Percentiles rank a stretch among this genome's conserved stretches.
phyloP scores from a whole-genome alignment of 176 grass and related monocot genomes.

The Dactylis glomerata region DNA sequence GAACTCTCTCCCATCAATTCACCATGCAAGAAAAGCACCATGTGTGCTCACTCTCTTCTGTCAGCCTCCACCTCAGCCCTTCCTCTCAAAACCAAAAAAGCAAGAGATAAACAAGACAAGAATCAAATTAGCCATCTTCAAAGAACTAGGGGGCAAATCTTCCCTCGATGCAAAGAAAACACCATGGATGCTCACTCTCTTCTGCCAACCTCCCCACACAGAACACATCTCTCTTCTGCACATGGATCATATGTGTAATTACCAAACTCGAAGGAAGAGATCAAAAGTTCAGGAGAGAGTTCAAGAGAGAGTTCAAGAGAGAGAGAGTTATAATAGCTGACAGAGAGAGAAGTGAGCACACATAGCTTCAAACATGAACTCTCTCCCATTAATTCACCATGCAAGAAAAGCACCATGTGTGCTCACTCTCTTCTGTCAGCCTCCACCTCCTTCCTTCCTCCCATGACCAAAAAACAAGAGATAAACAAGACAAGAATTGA shows the following conservation, averaged over 20 bases:
- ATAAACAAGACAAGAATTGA: background rate
- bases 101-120: background rate
- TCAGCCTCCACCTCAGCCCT: constrained; percentile 49
- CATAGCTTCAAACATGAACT: constrained; percentile 77
- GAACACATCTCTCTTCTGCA: no score
- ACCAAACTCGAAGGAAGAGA: no score
- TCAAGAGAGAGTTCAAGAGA: background rate
- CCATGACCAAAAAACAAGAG: background rate
- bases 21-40: constrained; percentile 78
- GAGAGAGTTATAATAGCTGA: constrained; percentile 36
- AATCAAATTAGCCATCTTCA: background rate
- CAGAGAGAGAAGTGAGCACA: constrained; percentile 75
- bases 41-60: constrained; percentile 96
- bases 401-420: constrained; percentile 82
- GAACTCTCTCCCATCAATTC: constrained; percentile 18
- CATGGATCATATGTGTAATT: no score
- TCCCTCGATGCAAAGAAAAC: no score
- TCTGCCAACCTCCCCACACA: no score
- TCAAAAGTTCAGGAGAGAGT: no score
- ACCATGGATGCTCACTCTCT: no score
- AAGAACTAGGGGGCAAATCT: background rate
- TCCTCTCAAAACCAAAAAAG: background rate
- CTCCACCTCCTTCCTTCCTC: constrained; percentile 21
- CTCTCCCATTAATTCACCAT: constrained; percentile 26
- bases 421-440: constrained; percentile 98